Base-by-base conservation (phyloP, 2,329 filamentous ascomycete species). In the Phyllosticta citribraziliensis region DNA sequence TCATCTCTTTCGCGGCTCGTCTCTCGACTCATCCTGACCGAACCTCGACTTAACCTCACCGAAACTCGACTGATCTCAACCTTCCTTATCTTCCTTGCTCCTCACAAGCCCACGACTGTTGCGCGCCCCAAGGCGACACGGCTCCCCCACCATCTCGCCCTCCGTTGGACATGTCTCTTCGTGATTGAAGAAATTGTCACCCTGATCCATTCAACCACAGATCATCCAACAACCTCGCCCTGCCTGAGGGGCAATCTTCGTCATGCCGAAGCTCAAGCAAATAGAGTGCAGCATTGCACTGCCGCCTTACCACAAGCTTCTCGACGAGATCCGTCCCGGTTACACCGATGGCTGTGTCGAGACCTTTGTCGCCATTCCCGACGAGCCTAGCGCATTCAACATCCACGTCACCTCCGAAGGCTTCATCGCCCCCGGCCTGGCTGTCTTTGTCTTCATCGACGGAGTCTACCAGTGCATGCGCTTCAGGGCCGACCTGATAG, bases 391-490 rank as follows among this genome's bases (percentile, higher is more conserved):
- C 2, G 68, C 74, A 0, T 84, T 84, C 68, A 74, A 71, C 20
- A 71, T 84, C 40, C 79, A 76, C 63, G 72, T 84, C 50, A 74
- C 70, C 2, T 80, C 80, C 0, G 70, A 70, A 40, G 77, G 74
- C 30, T 84, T 79, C 70, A 81, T 84, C 64, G 78, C 78, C 1
- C 74, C 78, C 24, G 82, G 82, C 0, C 69, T 84, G 11, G 77
- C 80, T 1, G 77, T 81, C 68, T 80, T 80, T 63, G 80, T 84
- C 25, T 84, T 78, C 71, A 82, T 83, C 51, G 82, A 84, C 65
- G 82, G 82, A 19, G 69, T 78, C 5, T 83, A 83, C 63, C 81
- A 84, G 66, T 82, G 79, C 70, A 84, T 84, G 63, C 79, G 82
- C 61, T 47, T 47, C 17, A 47, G 40, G 19, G 40, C 12, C 14